Evolutionary conservation across 1,284 basidiomycete genomes (phyloP).

Genomic region (Irpex lacteus): DNA sequence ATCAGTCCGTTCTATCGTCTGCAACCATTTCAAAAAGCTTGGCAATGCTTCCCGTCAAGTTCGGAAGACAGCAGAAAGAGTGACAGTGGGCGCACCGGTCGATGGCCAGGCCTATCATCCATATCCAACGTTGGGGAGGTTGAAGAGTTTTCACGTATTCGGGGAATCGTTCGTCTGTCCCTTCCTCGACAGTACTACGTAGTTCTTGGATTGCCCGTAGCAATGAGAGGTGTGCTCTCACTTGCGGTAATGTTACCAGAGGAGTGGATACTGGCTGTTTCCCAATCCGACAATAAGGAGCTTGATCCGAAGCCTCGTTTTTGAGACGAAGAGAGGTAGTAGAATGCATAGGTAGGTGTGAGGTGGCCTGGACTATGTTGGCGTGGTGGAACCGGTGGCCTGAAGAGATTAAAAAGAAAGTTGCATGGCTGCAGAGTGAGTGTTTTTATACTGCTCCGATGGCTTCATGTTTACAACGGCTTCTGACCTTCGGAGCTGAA

Average conservation of each 20-base stretch:
- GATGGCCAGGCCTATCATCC: conserved; percentile 18
- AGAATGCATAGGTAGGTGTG: neutral
- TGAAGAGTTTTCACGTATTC: neutral
- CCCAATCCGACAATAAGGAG: conserved; percentile 7
- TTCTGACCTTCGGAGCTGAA: neutral
- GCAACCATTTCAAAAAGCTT: neutral
- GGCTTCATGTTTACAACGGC: neutral
- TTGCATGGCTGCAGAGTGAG: neutral
- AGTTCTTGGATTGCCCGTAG: conserved; percentile 16
- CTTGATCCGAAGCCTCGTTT: neutral
- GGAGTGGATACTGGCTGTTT: conserved; percentile 5
- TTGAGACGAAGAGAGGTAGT: neutral
- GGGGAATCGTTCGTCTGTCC: conserved; percentile 3
- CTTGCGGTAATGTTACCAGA: conserved; percentile 10
- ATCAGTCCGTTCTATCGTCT: neutral
- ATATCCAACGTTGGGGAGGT: conserved; percentile 13
- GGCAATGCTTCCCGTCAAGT: neutral
- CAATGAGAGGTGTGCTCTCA: conserved; percentile 17
- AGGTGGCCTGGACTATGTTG: neutral
- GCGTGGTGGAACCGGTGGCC: neutral
- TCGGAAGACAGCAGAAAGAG: neutral
- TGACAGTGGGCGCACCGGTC: conserved; percentile 12
- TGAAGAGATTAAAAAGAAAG: neutral
- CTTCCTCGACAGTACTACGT: conserved; percentile 5
- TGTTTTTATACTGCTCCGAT: neutral